A percentile compares a stretch with the other conserved stretches of the same genome.
Evolutionary conservation across 139 green algal genomes (phyloP).

Genomic region (Axilococcus clingmanii): DNA sequence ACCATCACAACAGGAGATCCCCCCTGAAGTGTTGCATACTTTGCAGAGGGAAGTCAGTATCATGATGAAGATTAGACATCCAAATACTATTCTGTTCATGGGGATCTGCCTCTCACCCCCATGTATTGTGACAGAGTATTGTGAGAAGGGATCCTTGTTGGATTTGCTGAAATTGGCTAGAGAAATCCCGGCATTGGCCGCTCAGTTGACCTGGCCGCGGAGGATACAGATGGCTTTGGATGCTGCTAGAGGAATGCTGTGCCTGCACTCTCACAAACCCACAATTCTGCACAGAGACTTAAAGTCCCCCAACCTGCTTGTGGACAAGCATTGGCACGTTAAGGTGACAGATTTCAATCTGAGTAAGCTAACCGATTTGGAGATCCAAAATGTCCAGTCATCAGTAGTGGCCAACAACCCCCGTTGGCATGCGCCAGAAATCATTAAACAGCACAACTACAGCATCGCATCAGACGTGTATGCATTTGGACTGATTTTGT

Average conservation of each 20-base stretch:
- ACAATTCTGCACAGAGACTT: slow-evolving; percentile 55
- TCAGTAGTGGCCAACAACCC: slow-evolving; percentile 46
- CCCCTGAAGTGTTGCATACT: slow-evolving; percentile 22
- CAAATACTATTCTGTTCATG: slow-evolving; percentile 59
- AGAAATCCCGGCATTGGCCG: slow-evolving; percentile 1
- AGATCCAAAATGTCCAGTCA: slow-evolving; percentile 18
- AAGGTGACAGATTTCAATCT: slow-evolving; percentile 61
- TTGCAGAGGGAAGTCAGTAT: slow-evolving; percentile 47
- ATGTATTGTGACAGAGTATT: slow-evolving; percentile 34
- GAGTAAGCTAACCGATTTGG: slow-evolving; percentile 26
- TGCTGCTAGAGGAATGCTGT: slow-evolving; percentile 54
- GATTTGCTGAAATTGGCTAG: slow-evolving; percentile 37
- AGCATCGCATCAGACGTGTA: slow-evolving; percentile 18
- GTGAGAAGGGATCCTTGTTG: slow-evolving; percentile 38
- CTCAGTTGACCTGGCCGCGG: slow-evolving; percentile 33
- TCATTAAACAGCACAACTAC: slow-evolving; percentile 24
- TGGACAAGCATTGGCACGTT: slow-evolving; percentile 44
- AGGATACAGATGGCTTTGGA: slow-evolving; percentile 41
- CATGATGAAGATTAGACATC: slow-evolving; percentile 43
- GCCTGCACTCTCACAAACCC: slow-evolving; percentile 45
- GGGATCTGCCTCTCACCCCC: slow-evolving; percentile 39
- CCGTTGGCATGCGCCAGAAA: slow-evolving; percentile 48
- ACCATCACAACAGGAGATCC: not conserved
- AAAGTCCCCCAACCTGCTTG: slow-evolving; percentile 54
- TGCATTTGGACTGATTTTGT: slow-evolving; percentile 42